phyloP scores from a whole-genome alignment of 1,139 yeast genomes.

The Scheffersomyces quercinus region DNA sequence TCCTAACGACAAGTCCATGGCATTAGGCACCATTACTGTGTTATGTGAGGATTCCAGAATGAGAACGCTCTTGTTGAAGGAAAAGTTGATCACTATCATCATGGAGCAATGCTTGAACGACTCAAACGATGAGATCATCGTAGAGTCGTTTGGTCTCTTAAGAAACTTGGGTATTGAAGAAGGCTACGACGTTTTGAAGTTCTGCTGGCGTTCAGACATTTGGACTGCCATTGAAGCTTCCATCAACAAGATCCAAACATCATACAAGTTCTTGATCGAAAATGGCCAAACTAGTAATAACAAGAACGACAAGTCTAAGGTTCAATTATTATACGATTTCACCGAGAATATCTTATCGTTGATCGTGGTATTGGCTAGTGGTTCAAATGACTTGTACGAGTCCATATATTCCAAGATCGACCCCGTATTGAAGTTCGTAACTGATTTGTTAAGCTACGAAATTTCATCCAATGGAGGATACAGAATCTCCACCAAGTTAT shows the following conservation, averaged over 20 bases:
- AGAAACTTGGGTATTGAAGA: slow-evolving; percentile 82
- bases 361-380: slow-evolving; percentile 64
- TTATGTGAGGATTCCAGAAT: slow-evolving; percentile 67
- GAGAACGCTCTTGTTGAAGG: slow-evolving; percentile 67
- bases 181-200: slow-evolving; percentile 80
- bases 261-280: slow-evolving; percentile 45
- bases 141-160: slow-evolving; percentile 77
- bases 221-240: slow-evolving; percentile 60
- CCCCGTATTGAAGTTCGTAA: slow-evolving; percentile 43
- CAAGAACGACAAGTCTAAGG: slow-evolving; percentile 42
- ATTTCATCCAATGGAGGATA: slow-evolving; percentile 24
- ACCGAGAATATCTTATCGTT: slow-evolving; percentile 75
- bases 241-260: slow-evolving; percentile 47
- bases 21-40: slow-evolving; percentile 71
- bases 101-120: slow-evolving; percentile 69
- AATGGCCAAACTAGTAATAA: slow-evolving; percentile 15
- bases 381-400: slow-evolving; percentile 61
- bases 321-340: slow-evolving; percentile 58
- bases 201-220: slow-evolving; percentile 76
- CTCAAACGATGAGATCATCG: slow-evolving; percentile 68
- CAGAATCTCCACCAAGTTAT: slow-evolving; percentile 43
- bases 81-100: slow-evolving; percentile 62
- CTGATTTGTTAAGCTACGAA: slow-evolving; percentile 36
- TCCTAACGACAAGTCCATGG: slow-evolving; percentile 76
- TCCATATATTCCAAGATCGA: slow-evolving; percentile 47